A percentile compares a stretch with the other conserved stretches of the same genome.
Evolutionary conservation across 2,329 filamentous ascomycete genomes (phyloP).

Genomic region (Zymoseptoria pseudotritici): DNA sequence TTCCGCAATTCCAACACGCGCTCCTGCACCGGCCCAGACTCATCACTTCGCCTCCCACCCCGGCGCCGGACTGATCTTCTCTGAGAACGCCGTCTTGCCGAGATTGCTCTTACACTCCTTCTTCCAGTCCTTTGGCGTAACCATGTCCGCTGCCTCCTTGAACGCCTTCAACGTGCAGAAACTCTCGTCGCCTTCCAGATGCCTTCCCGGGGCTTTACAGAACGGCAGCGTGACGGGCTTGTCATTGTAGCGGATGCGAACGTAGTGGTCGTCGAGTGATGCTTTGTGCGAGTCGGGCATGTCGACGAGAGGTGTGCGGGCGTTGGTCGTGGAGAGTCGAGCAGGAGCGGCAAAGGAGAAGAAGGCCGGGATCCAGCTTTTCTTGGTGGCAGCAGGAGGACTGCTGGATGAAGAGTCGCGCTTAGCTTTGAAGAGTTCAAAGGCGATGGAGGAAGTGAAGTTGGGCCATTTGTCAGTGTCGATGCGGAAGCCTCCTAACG

Average conservation of each 20-base stretch:
- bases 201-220: slow-evolving; percentile 68
- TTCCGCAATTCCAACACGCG: background rate
- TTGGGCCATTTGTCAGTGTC: slow-evolving; percentile 70
- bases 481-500: slow-evolving; percentile 68
- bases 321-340: slow-evolving; percentile 3
- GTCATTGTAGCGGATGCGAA: slow-evolving; percentile 88
- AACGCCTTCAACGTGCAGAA: slow-evolving; percentile 92
- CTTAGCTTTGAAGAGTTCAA: slow-evolving; percentile 72
- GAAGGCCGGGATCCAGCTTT: slow-evolving; percentile 20
- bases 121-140: slow-evolving; percentile 75
- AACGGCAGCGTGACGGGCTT: slow-evolving; percentile 72
- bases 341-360: slow-evolving; percentile 19
- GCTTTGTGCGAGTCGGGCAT: slow-evolving; percentile 52
- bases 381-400: slow-evolving; percentile 12
- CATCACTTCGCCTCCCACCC: slow-evolving; percentile 3
- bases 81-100: slow-evolving; percentile 38
- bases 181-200: slow-evolving; percentile 75
- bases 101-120: slow-evolving; percentile 53
- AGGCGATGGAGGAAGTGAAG: slow-evolving; percentile 83
- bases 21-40: background rate
- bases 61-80: slow-evolving; percentile 12
- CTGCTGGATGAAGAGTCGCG: slow-evolving; percentile 17
- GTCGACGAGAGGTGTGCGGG: slow-evolving; percentile 49
- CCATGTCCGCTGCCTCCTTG: slow-evolving; percentile 85
- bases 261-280: slow-evolving; percentile 68